Percentiles rank a stretch among this genome's conserved stretches.
These are phyloP conservation scores for Camillea tinctor DNA, from an alignment of 2,329 filamentous ascomycete species.

Conservation along the genomic window DNA sequence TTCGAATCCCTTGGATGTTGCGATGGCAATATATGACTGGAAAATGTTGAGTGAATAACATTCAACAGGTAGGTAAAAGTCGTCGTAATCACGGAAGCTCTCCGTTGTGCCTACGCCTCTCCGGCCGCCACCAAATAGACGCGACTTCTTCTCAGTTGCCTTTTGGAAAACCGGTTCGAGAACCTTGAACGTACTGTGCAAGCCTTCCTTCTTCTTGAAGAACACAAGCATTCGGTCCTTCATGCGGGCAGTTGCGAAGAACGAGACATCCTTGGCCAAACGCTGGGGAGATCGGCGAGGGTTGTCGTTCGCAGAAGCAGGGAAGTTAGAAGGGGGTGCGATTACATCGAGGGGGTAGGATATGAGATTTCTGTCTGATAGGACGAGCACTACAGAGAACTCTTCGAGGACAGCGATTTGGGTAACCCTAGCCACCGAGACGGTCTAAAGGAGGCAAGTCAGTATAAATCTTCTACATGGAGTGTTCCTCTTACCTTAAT, in stretches of 20 bases:
- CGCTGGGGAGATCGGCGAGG: conserved; percentile 86
- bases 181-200: conserved; percentile 94
- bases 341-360: conserved; percentile 92
- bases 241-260: conserved; percentile 95
- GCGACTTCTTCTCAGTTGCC: conserved; percentile 77
- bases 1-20: conserved; percentile 89
- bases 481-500: conserved; percentile 61
- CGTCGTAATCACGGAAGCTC: conserved; percentile 96
- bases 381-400: conserved; percentile 87
- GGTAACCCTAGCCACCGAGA: conserved; percentile 74
- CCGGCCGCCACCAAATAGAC: conserved; percentile 60
- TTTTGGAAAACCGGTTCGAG: conserved; percentile 95
- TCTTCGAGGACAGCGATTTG: conserved; percentile 95
- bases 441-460: conserved; percentile 54
- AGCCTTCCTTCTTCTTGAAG: conserved; percentile 92
- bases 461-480: background rate
- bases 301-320: conserved; percentile 66
- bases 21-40: conserved; percentile 88
- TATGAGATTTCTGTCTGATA: conserved; percentile 86
- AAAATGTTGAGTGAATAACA: conserved; percentile 96
- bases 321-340: conserved; percentile 60
- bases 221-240: conserved; percentile 94
- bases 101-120: conserved; percentile 72
- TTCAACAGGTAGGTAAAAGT: conserved; percentile 96
- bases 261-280: conserved; percentile 88